phyloP scores from a whole-genome alignment of 2,329 filamentous ascomycete genomes.

The Elsinoe arachidis region DNA sequence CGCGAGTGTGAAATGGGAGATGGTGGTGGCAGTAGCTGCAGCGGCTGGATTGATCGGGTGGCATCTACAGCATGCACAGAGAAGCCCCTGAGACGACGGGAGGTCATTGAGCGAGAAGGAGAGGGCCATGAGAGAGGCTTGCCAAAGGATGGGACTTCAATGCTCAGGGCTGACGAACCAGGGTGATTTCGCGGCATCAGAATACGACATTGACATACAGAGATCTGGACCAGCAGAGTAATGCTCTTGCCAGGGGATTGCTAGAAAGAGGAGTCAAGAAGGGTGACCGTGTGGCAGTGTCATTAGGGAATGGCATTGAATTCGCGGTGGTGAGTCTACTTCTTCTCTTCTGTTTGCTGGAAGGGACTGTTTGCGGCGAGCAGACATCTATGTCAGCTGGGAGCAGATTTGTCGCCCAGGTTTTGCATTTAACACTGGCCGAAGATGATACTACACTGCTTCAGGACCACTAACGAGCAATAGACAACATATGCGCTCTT shows the following conservation, averaged over 20 bases:
- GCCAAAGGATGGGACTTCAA: not conserved
- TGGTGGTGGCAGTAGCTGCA: too few relatives aligned
- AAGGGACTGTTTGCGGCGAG: too few relatives aligned
- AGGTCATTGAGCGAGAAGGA: not conserved
- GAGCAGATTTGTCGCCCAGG: too few relatives aligned
- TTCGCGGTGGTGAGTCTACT: constrained; percentile 56
- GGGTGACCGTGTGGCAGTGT: constrained; percentile 77
- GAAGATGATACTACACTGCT: not conserved
- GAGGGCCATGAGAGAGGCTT: not conserved
- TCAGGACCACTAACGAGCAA: not conserved
- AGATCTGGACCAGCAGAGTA: constrained; percentile 65
- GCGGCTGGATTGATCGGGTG: too few relatives aligned
- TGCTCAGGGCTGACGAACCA: constrained; percentile 19
- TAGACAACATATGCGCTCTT: constrained; percentile 72
- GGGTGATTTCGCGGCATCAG: constrained; percentile 54
- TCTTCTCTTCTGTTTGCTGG: not conserved
- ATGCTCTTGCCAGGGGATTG: constrained; percentile 64
- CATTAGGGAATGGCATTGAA: constrained; percentile 75
- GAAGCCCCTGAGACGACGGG: too few relatives aligned
- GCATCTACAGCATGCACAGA: too few relatives aligned
- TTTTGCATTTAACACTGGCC: not conserved
- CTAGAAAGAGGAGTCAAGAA: constrained; percentile 61
- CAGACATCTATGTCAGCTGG: too few relatives aligned
- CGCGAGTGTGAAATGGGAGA: too few relatives aligned
- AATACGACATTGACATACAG: constrained; percentile 61